phyloP scores from a whole-genome alignment of 768 basidiomycete genomes.

The Panaeolus papilionaceus region DNA sequence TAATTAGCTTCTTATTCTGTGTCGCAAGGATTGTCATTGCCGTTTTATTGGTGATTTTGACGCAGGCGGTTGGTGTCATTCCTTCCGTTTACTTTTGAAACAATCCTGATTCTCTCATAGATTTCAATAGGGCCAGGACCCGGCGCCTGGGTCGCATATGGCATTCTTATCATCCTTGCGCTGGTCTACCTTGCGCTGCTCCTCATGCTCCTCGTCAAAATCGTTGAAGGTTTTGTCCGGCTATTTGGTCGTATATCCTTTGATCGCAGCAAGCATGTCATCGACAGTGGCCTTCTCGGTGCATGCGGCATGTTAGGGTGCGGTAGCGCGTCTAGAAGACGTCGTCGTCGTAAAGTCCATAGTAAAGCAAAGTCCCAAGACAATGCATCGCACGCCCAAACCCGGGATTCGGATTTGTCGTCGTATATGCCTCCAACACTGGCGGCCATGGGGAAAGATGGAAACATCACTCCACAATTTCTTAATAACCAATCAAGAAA shows the following conservation, averaged over 20 bases:
- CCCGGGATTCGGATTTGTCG: slow-evolving; percentile 51
- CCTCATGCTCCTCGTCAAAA: slow-evolving; percentile 84
- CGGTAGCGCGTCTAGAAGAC: slow-evolving; percentile 54
- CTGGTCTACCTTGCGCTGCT: slow-evolving; percentile 86
- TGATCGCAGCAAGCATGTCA: slow-evolving; percentile 78
- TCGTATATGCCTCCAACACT: slow-evolving; percentile 56
- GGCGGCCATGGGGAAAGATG: slow-evolving; percentile 32
- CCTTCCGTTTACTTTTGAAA: background rate
- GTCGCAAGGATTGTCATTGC: slow-evolving; percentile 90
- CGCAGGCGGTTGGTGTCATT: slow-evolving; percentile 72
- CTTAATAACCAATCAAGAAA: slow-evolving; percentile 46
- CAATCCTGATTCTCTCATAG: slow-evolving; percentile 44
- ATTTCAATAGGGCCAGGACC: slow-evolving; percentile 84
- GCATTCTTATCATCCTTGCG: slow-evolving; percentile 82
- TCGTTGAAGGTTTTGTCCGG: slow-evolving; percentile 83
- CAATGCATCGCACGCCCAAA: slow-evolving; percentile 22
- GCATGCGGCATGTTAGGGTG: slow-evolving; percentile 78
- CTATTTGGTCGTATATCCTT: slow-evolving; percentile 81
- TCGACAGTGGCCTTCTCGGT: slow-evolving; percentile 89
- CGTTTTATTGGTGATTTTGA: slow-evolving; percentile 89
- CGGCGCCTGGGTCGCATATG: slow-evolving; percentile 93
- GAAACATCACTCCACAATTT: slow-evolving; percentile 40
- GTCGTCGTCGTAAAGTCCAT: slow-evolving; percentile 29
- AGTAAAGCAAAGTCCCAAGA: slow-evolving; percentile 15
- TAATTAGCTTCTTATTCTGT: slow-evolving; percentile 92